Conservation (phyloP, 192 early-diverging fungal species). For the Coemansia sp. region DNA sequence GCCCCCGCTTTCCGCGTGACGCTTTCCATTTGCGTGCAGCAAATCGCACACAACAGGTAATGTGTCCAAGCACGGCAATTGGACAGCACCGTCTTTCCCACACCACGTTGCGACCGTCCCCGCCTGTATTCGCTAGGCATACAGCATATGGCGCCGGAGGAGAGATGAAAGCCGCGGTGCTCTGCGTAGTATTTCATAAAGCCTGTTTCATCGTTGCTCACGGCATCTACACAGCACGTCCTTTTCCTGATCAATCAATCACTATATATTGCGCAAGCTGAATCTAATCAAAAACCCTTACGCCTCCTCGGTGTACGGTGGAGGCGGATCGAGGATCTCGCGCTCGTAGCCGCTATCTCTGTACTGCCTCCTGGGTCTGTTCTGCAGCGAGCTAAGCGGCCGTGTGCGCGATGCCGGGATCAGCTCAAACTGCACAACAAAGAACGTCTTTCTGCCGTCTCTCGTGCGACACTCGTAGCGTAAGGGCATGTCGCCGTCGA, state of each 20-base stretch:
- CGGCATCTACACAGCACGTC: too few species aligned
- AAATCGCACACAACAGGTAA: too few species aligned
- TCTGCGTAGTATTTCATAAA: too few species aligned
- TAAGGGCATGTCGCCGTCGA: constrained; percentile 45
- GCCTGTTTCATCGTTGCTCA: too few species aligned
- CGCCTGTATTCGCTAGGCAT: too few species aligned
- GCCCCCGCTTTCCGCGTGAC: too few species aligned
- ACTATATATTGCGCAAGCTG: not conserved
- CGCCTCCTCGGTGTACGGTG: constrained; percentile 42
- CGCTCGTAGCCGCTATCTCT: constrained; percentile 51
- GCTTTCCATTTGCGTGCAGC: too few species aligned
- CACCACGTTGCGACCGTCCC: too few species aligned
- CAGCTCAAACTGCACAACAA: constrained; percentile 50
- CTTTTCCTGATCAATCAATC: too few species aligned
- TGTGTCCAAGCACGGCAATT: too few species aligned
- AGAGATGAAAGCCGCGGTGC: not conserved
- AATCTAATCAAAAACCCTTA: not conserved
- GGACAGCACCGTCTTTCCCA: too few species aligned
- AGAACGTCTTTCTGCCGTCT: constrained; percentile 40
- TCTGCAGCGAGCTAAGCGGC: constrained; percentile 24
- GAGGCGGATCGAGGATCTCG: constrained; percentile 50
- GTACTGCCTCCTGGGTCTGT: constrained; percentile 42
- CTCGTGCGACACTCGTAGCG: constrained; percentile 51
- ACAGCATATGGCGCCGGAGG: too few species aligned
- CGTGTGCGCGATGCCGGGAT: constrained; percentile 41